Evolutionary conservation across 2,329 filamentous ascomycete species (phyloP).

Genomic region (Ceratocystis colombiana): DNA sequence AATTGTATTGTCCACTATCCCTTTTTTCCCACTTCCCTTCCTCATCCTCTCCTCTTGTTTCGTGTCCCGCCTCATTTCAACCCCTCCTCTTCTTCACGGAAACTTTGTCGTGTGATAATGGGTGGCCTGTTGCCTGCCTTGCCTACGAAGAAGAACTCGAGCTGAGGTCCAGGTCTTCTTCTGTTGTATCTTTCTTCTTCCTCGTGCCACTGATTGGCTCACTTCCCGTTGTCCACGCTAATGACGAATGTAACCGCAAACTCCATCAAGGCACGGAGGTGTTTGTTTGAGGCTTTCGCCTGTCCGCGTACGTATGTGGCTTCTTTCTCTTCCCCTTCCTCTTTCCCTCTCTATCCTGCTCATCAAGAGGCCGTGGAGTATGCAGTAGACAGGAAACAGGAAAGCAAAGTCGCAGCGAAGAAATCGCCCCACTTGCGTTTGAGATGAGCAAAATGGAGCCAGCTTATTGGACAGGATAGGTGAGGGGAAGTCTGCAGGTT

Average conservation of each 20-base stretch:
- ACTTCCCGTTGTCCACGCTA: neutral
- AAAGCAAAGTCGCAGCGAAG: neutral
- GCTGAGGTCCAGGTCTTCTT: too few relatives aligned
- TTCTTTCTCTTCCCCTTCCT: neutral
- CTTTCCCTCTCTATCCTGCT: neutral
- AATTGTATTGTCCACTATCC: neutral
- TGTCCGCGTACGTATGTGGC: neutral
- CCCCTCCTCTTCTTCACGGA: too few relatives aligned
- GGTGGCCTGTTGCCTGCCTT: too few relatives aligned
- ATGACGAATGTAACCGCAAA: neutral
- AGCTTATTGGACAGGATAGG: neutral
- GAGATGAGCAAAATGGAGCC: neutral
- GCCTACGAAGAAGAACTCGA: too few relatives aligned
- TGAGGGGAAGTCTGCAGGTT: too few relatives aligned
- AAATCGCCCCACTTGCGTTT: conserved; percentile 1
- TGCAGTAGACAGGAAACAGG: neutral
- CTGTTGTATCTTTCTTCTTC: neutral
- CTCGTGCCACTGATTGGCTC: neutral
- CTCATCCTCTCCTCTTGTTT: too few relatives aligned
- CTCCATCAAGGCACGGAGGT: neutral
- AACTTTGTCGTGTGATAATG: too few relatives aligned
- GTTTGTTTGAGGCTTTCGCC: conserved; percentile 2
- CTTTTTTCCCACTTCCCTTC: too few relatives aligned
- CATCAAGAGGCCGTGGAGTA: neutral
- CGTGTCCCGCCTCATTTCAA: too few relatives aligned